phyloP scores from a whole-genome alignment of 2,329 filamentous ascomycete genomes.

The Knoxdaviesia capensis region DNA sequence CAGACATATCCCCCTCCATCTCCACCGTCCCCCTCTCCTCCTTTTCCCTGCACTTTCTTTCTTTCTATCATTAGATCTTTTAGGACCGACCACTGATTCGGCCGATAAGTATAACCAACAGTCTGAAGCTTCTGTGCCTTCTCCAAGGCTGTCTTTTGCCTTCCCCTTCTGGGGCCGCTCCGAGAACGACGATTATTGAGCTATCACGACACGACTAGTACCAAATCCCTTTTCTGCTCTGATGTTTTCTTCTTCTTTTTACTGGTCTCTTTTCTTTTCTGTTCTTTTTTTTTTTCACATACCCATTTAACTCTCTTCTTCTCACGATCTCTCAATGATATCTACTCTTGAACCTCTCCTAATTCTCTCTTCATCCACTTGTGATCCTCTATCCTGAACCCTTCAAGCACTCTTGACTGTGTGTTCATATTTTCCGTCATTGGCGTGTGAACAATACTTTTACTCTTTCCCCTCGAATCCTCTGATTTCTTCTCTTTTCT shows the following conservation, averaged over 20 bases:
- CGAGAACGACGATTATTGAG: too few species aligned
- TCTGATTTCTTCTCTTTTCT: background rate
- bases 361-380: background rate
- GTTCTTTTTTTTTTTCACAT: background rate
- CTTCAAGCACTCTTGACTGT: too few species aligned
- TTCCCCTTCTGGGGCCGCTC: background rate
- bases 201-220: too few species aligned
- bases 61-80: background rate
- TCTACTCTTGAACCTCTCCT: background rate
- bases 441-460: too few species aligned
- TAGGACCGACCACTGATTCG: background rate
- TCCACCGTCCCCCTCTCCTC: background rate
- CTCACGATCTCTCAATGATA: background rate
- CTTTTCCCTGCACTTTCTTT: background rate
- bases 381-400: background rate
- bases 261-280: background rate
- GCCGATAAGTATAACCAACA: conserved; percentile 1
- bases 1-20: too few species aligned
- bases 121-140: background rate
- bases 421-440: too few species aligned
- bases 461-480: background rate
- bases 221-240: too few species aligned
- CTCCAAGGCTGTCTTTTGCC: background rate
- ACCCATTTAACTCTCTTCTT: background rate
- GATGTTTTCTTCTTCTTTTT: background rate